Conservation (phyloP, 148 eudicot genomes). For the Fagopyrum esculentum region DNA sequence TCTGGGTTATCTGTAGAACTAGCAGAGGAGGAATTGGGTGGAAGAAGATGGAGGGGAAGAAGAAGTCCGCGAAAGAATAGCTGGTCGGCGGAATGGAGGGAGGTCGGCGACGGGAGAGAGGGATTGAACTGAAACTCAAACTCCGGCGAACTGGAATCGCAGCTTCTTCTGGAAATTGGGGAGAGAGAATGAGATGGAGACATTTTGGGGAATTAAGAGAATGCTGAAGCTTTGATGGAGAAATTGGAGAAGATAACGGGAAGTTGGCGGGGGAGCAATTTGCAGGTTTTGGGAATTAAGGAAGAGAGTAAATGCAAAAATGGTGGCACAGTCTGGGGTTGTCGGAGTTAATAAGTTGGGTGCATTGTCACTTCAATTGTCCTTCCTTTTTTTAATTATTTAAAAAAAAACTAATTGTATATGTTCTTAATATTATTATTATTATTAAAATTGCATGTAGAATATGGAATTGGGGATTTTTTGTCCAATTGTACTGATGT, state of each 20-base stretch:
- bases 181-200: background rate
- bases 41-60: slow-evolving; percentile 65
- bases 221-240: background rate
- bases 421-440: background rate
- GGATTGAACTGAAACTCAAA: slow-evolving; percentile 62
- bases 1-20: background rate
- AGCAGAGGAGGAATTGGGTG: background rate
- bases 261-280: background rate
- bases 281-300: background rate
- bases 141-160: slow-evolving; percentile 48
- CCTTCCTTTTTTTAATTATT: background rate
- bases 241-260: background rate
- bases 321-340: background rate
- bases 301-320: background rate
- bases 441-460: too few relatives aligned
- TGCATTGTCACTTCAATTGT: background rate
- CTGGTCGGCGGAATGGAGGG: slow-evolving; percentile 82
- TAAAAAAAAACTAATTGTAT: background rate
- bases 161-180: slow-evolving; percentile 12
- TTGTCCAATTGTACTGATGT: too few relatives aligned
- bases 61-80: slow-evolving; percentile 75
- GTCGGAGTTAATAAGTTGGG: slow-evolving; percentile 11
- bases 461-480: too few relatives aligned
- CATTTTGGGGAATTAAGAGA: slow-evolving; percentile 26
- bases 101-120: slow-evolving; percentile 23